A percentile compares a stretch with the other conserved stretches of the same genome.
Conservation (phyloP, 768 basidiomycete genomes). For the Lyophyllum atratum region DNA sequence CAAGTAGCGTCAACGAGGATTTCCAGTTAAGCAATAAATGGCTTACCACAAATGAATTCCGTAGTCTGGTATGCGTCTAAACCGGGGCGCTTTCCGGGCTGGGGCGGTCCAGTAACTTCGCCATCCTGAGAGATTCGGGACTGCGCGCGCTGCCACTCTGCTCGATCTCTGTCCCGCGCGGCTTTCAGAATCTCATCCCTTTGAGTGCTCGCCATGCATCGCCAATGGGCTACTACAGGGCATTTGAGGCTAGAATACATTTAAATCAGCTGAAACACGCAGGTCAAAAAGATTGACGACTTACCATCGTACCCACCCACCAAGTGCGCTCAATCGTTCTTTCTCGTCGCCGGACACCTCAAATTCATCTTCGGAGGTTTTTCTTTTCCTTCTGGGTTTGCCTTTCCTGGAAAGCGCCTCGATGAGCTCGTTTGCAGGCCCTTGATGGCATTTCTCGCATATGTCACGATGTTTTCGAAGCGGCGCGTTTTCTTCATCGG, state of each 20-base stretch:
- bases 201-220: conserved; percentile 64
- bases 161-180: conserved; percentile 51
- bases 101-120: conserved; percentile 18
- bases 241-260: conserved; percentile 65
- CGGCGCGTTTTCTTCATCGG: conserved; percentile 57
- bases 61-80: conserved; percentile 62
- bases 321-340: conserved; percentile 50
- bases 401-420: conserved; percentile 35
- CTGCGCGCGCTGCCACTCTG: conserved; percentile 34
- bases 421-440: conserved; percentile 59
- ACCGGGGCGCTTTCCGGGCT: conserved; percentile 45
- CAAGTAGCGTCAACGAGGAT: background rate
- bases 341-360: conserved; percentile 58
- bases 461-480: conserved; percentile 60
- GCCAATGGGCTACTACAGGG: conserved; percentile 77
- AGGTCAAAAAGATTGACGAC: conserved; percentile 17
- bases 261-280: conserved; percentile 14
- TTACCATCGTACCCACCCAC: conserved; percentile 88
- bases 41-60: conserved; percentile 72
- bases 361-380: conserved; percentile 45
- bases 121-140: conserved; percentile 24
- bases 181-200: conserved; percentile 75
- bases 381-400: conserved; percentile 43
- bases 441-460: conserved; percentile 73
- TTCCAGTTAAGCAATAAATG: background rate